Evolutionary conservation across 2,329 filamentous ascomycete species (phyloP).

Genomic region (Didymella keratinophila): DNA sequence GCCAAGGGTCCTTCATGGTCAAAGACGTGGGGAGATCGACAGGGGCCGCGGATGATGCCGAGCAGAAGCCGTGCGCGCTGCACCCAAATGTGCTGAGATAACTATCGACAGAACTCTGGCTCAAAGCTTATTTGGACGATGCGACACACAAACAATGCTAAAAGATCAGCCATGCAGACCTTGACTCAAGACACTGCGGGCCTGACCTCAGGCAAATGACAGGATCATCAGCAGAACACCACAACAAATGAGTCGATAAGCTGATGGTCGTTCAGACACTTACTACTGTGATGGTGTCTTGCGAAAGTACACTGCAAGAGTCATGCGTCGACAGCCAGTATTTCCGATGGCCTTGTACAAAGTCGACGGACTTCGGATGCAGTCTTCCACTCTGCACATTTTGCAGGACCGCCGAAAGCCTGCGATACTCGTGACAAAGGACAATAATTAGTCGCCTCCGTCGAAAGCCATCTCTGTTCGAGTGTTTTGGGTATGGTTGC

Average conservation of each 20-base stretch:
- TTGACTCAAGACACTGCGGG: neutral
- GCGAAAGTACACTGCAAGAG: neutral
- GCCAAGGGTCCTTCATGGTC: slow-evolving; percentile 2
- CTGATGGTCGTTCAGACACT: neutral
- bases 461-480: neutral
- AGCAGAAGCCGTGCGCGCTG: slow-evolving; percentile 3
- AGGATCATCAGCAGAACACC: neutral
- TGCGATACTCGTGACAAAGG: neutral
- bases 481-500: neutral
- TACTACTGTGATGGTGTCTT: neutral
- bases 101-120: neutral
- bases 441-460: neutral
- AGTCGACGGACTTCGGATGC: neutral
- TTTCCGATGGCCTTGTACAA: neutral
- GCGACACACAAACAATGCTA: neutral
- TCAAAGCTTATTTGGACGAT: neutral
- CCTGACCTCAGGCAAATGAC: neutral
- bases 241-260: neutral
- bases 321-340: neutral
- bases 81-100: neutral
- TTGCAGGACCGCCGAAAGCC: neutral
- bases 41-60: slow-evolving; percentile 15
- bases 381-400: neutral
- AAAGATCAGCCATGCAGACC: neutral
- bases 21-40: slow-evolving; percentile 15